Evolutionary conservation across 495 filamentous ascomycete species (phyloP).

Genomic region (Usnea hakonensis): DNA sequence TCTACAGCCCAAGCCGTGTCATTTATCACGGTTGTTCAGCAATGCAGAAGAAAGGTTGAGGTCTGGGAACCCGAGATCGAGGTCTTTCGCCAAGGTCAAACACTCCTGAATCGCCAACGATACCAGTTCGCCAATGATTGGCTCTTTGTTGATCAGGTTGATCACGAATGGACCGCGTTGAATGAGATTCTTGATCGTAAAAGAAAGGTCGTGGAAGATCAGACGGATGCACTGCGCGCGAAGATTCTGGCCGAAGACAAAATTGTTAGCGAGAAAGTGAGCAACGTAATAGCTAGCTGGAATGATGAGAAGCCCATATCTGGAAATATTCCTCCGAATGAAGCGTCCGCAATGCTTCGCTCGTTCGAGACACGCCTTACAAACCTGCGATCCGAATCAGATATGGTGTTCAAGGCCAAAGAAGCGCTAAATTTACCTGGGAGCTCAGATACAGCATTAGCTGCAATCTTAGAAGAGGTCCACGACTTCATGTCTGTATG

Average conservation of each 20-base stretch:
- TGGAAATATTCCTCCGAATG: constrained; percentile 79
- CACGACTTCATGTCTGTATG: constrained; percentile 99
- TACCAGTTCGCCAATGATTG: constrained; percentile 91
- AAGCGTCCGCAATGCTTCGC: constrained; percentile 69
- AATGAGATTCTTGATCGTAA: constrained; percentile 84
- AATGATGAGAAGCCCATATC: constrained; percentile 94
- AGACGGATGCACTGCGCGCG: constrained; percentile 89
- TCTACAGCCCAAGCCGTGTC: constrained; percentile 94
- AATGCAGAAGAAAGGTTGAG: constrained; percentile 85
- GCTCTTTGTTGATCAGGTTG: constrained; percentile 89
- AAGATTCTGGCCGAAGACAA: constrained; percentile 94
- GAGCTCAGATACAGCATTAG: constrained; percentile 65
- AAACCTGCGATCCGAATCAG: constrained; percentile 71
- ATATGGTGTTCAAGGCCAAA: constrained; percentile 93
- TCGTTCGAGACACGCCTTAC: constrained; percentile 78
- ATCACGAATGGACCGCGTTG: constrained; percentile 83
- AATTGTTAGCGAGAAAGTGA: constrained; percentile 77
- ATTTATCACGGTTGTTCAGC: constrained; percentile 96
- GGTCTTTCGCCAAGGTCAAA: constrained; percentile 89
- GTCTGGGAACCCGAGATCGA: constrained; percentile 93
- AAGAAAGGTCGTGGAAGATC: constrained; percentile 87
- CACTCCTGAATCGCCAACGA: constrained; percentile 76
- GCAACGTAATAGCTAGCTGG: constrained; percentile 76
- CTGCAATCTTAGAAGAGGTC: constrained; percentile 83
- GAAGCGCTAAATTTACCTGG: constrained; percentile 88